Evolutionary conservation across 169 alveolate genomes (phyloP), one percentile per base, ranked within the genome.

Genomic region (Eimeria sp.): DNA sequence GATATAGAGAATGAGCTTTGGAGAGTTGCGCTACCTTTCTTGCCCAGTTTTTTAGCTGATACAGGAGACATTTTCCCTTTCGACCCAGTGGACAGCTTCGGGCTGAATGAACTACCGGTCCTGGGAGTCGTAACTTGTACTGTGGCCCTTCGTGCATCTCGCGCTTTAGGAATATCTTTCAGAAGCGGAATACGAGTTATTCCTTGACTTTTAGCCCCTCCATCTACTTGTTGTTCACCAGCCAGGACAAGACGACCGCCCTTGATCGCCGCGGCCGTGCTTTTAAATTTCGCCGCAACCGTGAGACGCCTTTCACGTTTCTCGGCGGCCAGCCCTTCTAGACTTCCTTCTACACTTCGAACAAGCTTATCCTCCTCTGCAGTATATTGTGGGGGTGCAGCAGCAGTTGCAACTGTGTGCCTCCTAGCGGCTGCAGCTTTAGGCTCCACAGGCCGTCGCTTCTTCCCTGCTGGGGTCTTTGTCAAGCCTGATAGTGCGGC

Each of bases 201-300:
- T 52, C 60, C 94, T 14, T 64, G 83, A 6, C 85, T 25, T 43
- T 43, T 40, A 87, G 94, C 52, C n/a, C 58, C 94, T 46, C 64
- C 64, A 16, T 87, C 83, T 66, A 14, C 83, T 66, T 14, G 23
- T 2, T 87, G 85, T 14, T 62, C 94, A 33, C 52, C 94, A 0
- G 83, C 18, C 16, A 54, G 43, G 66, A 87, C 83, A 49, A 66
- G 30, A 30, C 94, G 94, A 33, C 94, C 94, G 3, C 68, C 62
- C 83, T 87, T 87, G 80, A 49, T 43, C 52, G 94, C 52, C 46
- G 83, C 94, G 68, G 94, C 49, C 6, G 94, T 62, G 46, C 64
- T 46, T 52, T 62, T 87, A 20, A 58, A 43, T 49, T 66, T 87
- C 83, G 94, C 85, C 56, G 83, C 23, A 40, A 37, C 64, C 43